phyloP scores from a whole-genome alignment of 495 filamentous ascomycete genomes.

The Penicillium ochrochloron region DNA sequence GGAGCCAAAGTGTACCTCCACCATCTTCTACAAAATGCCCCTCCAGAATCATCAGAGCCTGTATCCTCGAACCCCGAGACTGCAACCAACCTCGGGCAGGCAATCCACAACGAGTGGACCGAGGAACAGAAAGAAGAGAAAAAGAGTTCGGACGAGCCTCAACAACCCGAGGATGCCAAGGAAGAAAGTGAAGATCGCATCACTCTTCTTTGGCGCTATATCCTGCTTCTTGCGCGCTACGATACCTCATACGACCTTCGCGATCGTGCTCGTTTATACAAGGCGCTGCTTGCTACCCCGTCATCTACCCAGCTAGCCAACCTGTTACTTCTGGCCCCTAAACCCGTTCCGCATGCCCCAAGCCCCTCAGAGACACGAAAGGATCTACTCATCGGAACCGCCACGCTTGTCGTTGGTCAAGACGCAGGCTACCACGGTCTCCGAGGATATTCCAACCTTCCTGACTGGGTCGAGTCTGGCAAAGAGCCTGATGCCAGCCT shows the following conservation, averaged over 20 bases:
- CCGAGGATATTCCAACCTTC: slow-evolving; percentile 75
- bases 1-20: slow-evolving; percentile 95
- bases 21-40: slow-evolving; percentile 66
- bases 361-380: slow-evolving; percentile 82
- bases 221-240: slow-evolving; percentile 83
- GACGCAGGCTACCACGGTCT: slow-evolving; percentile 72
- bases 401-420: slow-evolving; percentile 80
- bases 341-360: slow-evolving; percentile 85
- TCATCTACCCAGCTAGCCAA: slow-evolving; percentile 82
- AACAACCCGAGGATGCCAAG: slow-evolving; percentile 35
- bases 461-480: slow-evolving; percentile 82
- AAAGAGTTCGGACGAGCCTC: slow-evolving; percentile 19
- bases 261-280: slow-evolving; percentile 86
- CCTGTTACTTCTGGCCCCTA: slow-evolving; percentile 88
- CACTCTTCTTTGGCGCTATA: slow-evolving; percentile 79
- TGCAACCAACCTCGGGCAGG: slow-evolving; percentile 24
- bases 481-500: slow-evolving; percentile 77
- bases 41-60: slow-evolving; percentile 29
- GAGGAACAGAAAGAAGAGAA: slow-evolving; percentile 44
- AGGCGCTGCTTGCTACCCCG: slow-evolving; percentile 75
- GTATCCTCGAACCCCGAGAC: slow-evolving; percentile 7
- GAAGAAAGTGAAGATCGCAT: slow-evolving; percentile 63
- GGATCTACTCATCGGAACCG: slow-evolving; percentile 76
- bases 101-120: slow-evolving; percentile 46
- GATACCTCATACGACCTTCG: slow-evolving; percentile 94